Evolutionary conservation across 2,329 filamentous ascomycete species (phyloP).

Genomic region (Pyricularia sp.): DNA sequence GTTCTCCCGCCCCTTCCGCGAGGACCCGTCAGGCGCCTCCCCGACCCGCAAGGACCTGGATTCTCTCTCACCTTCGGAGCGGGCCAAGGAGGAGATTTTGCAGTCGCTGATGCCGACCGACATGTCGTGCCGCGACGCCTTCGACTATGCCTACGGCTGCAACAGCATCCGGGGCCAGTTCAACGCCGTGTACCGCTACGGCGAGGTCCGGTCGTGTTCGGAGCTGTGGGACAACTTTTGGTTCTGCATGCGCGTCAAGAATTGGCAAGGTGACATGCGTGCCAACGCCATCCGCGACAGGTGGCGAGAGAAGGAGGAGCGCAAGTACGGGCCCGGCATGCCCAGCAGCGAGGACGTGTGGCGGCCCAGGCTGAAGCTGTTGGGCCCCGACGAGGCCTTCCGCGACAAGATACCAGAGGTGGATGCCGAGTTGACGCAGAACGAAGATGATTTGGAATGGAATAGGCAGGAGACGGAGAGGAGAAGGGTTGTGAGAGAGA

Average conservation of each 20-base stretch:
- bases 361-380: constrained; percentile 54
- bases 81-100: constrained; percentile 33
- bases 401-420: constrained; percentile 3
- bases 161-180: constrained; percentile 84
- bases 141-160: constrained; percentile 91
- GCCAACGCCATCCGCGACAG: constrained; percentile 50
- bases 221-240: constrained; percentile 91
- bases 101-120: constrained; percentile 62
- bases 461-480: constrained; percentile 22
- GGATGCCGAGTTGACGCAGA: constrained; percentile 12
- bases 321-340: constrained; percentile 47
- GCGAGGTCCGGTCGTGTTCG: constrained; percentile 60
- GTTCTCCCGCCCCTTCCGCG: constrained; percentile 7
- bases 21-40: constrained; percentile 14
- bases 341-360: constrained; percentile 85
- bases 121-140: constrained; percentile 82
- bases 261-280: constrained; percentile 44
- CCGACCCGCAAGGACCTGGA: constrained; percentile 5
- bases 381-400: constrained; percentile 37
- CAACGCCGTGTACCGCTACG: constrained; percentile 81
- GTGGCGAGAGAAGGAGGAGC: constrained; percentile 52
- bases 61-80: not conserved
- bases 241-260: constrained; percentile 86
- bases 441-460: constrained; percentile 30
- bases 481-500: constrained; percentile 21